phyloP scores from a whole-genome alignment of 2,329 filamentous ascomycete genomes.

The Ampelomyces quisqualis region DNA sequence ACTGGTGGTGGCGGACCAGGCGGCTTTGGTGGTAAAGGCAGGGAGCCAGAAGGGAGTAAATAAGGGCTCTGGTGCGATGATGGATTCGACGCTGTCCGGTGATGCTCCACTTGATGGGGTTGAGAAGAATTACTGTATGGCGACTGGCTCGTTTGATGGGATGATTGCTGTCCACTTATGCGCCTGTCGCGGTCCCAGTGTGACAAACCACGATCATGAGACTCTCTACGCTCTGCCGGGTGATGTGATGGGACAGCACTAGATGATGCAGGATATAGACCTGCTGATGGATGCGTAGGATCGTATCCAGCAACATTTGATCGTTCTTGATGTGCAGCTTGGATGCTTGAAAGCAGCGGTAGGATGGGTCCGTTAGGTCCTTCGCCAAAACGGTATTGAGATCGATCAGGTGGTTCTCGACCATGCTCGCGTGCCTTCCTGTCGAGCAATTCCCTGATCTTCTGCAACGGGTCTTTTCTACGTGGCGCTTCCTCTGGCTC shows the following conservation, averaged over 20 bases:
- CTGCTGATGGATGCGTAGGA: constrained; percentile 25
- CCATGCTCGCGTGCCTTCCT: constrained; percentile 27
- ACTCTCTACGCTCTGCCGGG: constrained; percentile 22
- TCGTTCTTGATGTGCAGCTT: constrained; percentile 18
- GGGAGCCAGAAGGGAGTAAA: constrained; percentile 21
- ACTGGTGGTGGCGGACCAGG: constrained; percentile 30
- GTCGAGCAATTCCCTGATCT: constrained; percentile 29
- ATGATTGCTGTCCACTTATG: constrained; percentile 30
- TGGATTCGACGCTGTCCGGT: constrained; percentile 17
- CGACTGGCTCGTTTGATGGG: constrained; percentile 23
- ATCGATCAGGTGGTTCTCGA: constrained; percentile 18
- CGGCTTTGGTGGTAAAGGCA: constrained; percentile 34
- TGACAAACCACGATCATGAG: constrained; percentile 26
- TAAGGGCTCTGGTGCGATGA: constrained; percentile 38
- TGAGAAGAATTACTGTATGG: constrained; percentile 31
- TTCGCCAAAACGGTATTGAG: constrained; percentile 18
- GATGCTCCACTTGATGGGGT: constrained; percentile 25
- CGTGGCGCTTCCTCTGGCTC: constrained; percentile 29
- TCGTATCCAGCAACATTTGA: constrained; percentile 24
- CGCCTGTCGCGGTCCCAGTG: constrained; percentile 33
- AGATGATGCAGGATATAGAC: constrained; percentile 25
- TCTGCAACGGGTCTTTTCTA: constrained; percentile 27
- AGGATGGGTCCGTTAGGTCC: constrained; percentile 1
- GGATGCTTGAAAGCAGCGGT: constrained; percentile 3
- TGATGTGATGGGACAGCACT: constrained; percentile 17